These are phyloP conservation scores for Xenosphaeropsis pyriputrescens DNA, from an alignment of 2,329 filamentous ascomycete species.

Conservation along the genomic window DNA sequence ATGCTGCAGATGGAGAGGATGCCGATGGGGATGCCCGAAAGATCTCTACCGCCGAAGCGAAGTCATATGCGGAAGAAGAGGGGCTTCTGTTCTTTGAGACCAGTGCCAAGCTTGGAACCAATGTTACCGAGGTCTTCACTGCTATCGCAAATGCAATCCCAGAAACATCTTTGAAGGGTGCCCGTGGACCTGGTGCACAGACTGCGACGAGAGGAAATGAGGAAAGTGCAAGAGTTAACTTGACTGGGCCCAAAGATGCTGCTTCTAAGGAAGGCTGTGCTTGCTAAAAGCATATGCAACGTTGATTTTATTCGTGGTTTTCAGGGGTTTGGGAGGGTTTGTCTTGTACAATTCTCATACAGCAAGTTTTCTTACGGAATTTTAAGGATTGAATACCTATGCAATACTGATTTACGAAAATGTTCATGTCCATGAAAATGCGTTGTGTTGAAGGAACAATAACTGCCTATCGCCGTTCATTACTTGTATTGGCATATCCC, in stretches of 20 bases:
- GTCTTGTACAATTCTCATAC: no score
- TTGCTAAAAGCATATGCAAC: constrained; percentile 38
- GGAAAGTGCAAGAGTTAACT: constrained; percentile 62
- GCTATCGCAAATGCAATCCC: constrained; percentile 97
- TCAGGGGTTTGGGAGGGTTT: constrained; percentile 7
- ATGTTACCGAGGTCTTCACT: constrained; percentile 92
- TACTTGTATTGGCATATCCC: no score
- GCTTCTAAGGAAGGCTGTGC: constrained; percentile 85
- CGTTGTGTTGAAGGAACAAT: no score
- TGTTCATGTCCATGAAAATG: no score
- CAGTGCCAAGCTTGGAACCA: constrained; percentile 88
- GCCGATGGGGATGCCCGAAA: constrained; percentile 68
- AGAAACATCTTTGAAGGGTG: constrained; percentile 87
- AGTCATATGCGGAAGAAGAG: constrained; percentile 89
- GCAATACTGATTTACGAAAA: no score
- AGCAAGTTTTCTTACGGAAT: neutral
- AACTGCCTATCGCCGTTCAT: no score
- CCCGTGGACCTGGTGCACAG: constrained; percentile 53
- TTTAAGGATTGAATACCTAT: neutral
- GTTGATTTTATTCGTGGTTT: constrained; percentile 2
- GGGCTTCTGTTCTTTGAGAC: constrained; percentile 94
- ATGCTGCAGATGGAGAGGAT: constrained; percentile 35
- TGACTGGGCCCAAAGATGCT: constrained; percentile 57
- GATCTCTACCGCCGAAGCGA: constrained; percentile 80
- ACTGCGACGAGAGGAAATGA: constrained; percentile 39